Percentiles rank a stretch among this genome's conserved stretches.
Conservation (phyloP, 345 rosid genomes). For the Pseudoturritis turrita region DNA sequence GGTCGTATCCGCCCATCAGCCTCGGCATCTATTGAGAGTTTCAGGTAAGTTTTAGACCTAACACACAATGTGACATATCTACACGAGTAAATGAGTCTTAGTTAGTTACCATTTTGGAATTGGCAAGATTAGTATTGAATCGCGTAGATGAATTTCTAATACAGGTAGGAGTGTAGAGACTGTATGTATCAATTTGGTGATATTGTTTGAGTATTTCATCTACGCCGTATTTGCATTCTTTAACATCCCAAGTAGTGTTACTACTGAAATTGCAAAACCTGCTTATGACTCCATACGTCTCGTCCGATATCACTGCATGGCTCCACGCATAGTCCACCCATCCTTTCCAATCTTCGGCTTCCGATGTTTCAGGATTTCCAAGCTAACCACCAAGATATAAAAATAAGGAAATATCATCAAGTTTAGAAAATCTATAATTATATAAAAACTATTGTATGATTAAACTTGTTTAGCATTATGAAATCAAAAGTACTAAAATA, state of each 20-base stretch:
- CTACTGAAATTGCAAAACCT: slow-evolving; percentile 59
- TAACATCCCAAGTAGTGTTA: slow-evolving; percentile 54
- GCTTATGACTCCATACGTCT: slow-evolving; percentile 52
- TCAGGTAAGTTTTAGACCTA: not conserved
- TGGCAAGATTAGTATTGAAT: slow-evolving; percentile 35
- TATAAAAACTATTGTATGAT: not conserved
- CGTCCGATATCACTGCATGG: slow-evolving; percentile 86
- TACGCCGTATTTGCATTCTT: slow-evolving; percentile 47
- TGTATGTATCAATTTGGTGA: slow-evolving; percentile 66
- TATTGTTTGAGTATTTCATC: slow-evolving; percentile 64
- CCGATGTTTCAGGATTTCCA: slow-evolving; percentile 87
- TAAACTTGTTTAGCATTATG: not conserved
- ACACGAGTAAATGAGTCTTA: not conserved
- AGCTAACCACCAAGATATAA: slow-evolving; percentile 34
- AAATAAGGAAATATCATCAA: not conserved
- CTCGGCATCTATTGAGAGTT: slow-evolving; percentile 58
- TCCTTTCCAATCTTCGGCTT: slow-evolving; percentile 81
- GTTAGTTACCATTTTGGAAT: slow-evolving; percentile 51
- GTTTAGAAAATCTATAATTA: not conserved
- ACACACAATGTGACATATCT: not conserved
- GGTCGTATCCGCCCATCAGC: slow-evolving; percentile 79
- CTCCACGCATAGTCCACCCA: slow-evolving; percentile 92
- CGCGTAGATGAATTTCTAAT: slow-evolving; percentile 30
- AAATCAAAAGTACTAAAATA: not conserved
- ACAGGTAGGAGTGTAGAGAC: slow-evolving; percentile 77